Base-by-base conservation (phyloP, 1,284 basidiomycete genomes). In the Tilletia setariae region DNA sequence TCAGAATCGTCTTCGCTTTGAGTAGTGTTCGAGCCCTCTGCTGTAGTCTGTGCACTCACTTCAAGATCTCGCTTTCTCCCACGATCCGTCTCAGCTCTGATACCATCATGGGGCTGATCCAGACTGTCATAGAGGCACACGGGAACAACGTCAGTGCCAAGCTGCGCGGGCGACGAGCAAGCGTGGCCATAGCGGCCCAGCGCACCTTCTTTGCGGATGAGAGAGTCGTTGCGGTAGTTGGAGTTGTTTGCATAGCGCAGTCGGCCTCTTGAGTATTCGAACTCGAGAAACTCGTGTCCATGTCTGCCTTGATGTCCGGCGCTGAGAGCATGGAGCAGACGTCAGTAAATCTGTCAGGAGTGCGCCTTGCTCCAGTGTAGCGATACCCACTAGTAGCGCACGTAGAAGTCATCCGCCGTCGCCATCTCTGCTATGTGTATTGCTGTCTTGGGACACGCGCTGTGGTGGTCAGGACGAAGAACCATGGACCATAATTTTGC, bases 181-280 rank as follows among this genome's bases (percentile, higher is more conserved):
- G 35, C 6, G 35, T 11, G 11, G 11, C 6, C 35, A 40, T 40
- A 40, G 65, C 13, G 21, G 32, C 2, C 13, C 28, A 1, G 72
- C 93, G 79, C 77, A 96, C 94, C 95, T 85, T 98, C 96, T 91
- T 98, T 98, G 70, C 94, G 88, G 83, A 98, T 97, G 67, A 98
- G 85, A 82, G 90, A 92, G 85, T 98, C 96, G 79, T 97, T 98
- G 62, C 95, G 87, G 85, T 98, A 98, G 85, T 98, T 98, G 23
- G 94, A 97, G 87, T 98, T 98, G 87, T 98, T 97, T 72, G 96
- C 95, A 83, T 98, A 99, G 76, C 95, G 89, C 73, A 98, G 87
- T 69, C 95, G 89, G 8, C 95, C 96, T 84, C 95, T 91, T 13
- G 91, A 91, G 85, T 97, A 97, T 85, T 98, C 95, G 80, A 98